These are phyloP conservation scores for Dactylellina haptotyla DNA, from an alignment of 2,329 filamentous ascomycete species.

Conservation along the genomic window DNA sequence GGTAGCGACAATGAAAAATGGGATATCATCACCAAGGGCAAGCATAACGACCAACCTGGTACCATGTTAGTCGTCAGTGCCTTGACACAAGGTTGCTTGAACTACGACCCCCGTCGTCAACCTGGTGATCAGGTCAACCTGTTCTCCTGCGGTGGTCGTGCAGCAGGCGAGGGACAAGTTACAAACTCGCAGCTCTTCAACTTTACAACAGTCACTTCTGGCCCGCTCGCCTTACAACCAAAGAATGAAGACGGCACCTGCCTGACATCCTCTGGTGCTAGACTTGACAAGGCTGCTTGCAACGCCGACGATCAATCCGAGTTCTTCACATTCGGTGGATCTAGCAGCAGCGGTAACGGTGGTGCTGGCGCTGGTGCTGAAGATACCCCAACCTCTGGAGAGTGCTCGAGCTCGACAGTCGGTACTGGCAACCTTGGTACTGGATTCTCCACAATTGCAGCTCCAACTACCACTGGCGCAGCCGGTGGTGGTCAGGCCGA, in stretches of 20 bases:
- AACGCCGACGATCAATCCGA: slow-evolving; percentile 62
- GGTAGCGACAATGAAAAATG: slow-evolving; percentile 66
- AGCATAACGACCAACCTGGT: slow-evolving; percentile 65
- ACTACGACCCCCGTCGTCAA: slow-evolving; percentile 68
- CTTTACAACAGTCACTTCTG: slow-evolving; percentile 62
- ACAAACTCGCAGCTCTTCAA: slow-evolving; percentile 68
- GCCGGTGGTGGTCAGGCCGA: background rate
- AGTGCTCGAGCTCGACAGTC: background rate
- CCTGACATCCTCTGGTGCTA: slow-evolving; percentile 63
- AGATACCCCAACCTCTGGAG: slow-evolving; percentile 2
- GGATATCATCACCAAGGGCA: slow-evolving; percentile 66
- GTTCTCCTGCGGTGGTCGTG: slow-evolving; percentile 70
- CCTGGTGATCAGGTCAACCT: slow-evolving; percentile 68
- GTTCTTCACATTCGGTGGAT: slow-evolving; percentile 61
- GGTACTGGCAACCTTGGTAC: background rate
- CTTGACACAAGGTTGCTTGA: slow-evolving; percentile 69
- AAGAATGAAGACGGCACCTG: slow-evolving; percentile 65
- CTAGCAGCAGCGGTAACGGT: slow-evolving; percentile 33
- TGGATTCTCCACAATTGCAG: slow-evolving; percentile 27
- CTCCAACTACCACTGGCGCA: slow-evolving; percentile 3
- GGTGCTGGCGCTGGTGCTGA: slow-evolving; percentile 10
- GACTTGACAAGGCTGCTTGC: slow-evolving; percentile 65
- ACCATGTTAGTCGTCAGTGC: slow-evolving; percentile 68
- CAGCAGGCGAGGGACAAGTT: slow-evolving; percentile 66
- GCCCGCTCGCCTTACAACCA: slow-evolving; percentile 64